A percentile compares a stretch with the other conserved stretches of the same genome.
Evolutionary conservation across 2,329 filamentous ascomycete species (phyloP).

Genomic region (Oidium heveae): DNA sequence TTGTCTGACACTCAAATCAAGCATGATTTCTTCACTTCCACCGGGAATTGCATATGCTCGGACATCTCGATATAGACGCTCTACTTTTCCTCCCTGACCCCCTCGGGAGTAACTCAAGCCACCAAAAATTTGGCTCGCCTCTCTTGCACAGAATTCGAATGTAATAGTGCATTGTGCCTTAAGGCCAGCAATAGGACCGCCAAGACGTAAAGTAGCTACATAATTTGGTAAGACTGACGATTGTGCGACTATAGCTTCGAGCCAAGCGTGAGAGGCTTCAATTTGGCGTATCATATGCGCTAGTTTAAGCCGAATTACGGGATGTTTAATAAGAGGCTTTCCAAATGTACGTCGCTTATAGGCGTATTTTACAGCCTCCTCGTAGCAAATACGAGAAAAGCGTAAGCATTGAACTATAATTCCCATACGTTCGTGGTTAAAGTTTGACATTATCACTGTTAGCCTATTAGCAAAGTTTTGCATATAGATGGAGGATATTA

Average conservation of each 20-base stretch:
- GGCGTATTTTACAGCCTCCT: slow-evolving; percentile 88
- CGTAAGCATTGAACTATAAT: slow-evolving; percentile 95
- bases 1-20: slow-evolving; percentile 86
- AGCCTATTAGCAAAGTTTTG: slow-evolving; percentile 2
- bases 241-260: slow-evolving; percentile 87
- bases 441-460: slow-evolving; percentile 92
- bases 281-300: slow-evolving; percentile 97
- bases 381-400: slow-evolving; percentile 90
- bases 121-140: slow-evolving; percentile 93
- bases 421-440: slow-evolving; percentile 96
- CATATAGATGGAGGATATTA: slow-evolving; percentile 12
- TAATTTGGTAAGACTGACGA: slow-evolving; percentile 80
- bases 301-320: slow-evolving; percentile 91
- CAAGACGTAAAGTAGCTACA: slow-evolving; percentile 87
- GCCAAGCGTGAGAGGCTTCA: slow-evolving; percentile 89
- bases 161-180: slow-evolving; percentile 88
- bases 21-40: slow-evolving; percentile 94
- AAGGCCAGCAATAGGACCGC: slow-evolving; percentile 74
- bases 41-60: slow-evolving; percentile 90
- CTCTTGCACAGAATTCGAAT: slow-evolving; percentile 92
- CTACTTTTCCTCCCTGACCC: slow-evolving; percentile 85
- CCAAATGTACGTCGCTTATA: slow-evolving; percentile 94
- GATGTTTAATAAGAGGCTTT: slow-evolving; percentile 88
- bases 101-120: slow-evolving; percentile 79
- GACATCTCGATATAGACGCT: slow-evolving; percentile 84